phyloP scores from a whole-genome alignment of 2,329 filamentous ascomycete genomes.

The Chlorencoelia australis region DNA sequence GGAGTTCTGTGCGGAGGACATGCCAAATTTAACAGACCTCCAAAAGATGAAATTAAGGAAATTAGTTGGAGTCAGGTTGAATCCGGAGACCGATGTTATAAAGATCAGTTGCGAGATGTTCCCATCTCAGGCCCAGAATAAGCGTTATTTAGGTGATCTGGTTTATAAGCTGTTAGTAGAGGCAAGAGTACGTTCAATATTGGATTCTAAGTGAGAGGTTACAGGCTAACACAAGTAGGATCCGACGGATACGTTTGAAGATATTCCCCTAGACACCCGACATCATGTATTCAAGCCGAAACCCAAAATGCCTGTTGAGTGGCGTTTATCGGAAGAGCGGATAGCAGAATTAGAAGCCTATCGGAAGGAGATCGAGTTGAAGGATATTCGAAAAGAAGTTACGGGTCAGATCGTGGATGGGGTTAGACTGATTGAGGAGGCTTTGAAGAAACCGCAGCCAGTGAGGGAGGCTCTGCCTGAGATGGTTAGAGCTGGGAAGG shows the following conservation, averaged over 20 bases:
- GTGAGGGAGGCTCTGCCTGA: conserved; percentile 20
- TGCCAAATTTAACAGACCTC: conserved; percentile 52
- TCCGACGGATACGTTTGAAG: conserved; percentile 69
- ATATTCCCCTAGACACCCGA: conserved; percentile 80
- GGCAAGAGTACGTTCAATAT: conserved; percentile 53
- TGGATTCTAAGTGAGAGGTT: background rate
- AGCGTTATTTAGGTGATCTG: conserved; percentile 79
- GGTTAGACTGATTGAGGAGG: conserved; percentile 35
- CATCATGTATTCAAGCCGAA: conserved; percentile 65
- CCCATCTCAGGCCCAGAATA: conserved; percentile 88
- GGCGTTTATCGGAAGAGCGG: conserved; percentile 67
- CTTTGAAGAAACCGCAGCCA: conserved; percentile 21
- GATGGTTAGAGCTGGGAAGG: conserved; percentile 16
- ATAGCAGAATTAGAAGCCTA: conserved; percentile 52
- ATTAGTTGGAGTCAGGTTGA: conserved; percentile 75
- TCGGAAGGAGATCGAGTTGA: conserved; percentile 40
- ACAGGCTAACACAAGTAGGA: conserved; percentile 38
- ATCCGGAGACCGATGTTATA: conserved; percentile 69
- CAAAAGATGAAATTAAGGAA: conserved; percentile 80
- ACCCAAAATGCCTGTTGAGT: conserved; percentile 68
- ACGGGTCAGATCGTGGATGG: conserved; percentile 51
- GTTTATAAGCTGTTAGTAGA: conserved; percentile 63
- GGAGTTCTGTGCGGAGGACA: conserved; percentile 69
- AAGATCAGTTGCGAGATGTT: conserved; percentile 89
- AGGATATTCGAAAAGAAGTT: conserved; percentile 45